These are phyloP conservation scores for Fusarium sp. DNA, from an alignment of 2,329 filamentous ascomycete species.

Conservation along the genomic window DNA sequence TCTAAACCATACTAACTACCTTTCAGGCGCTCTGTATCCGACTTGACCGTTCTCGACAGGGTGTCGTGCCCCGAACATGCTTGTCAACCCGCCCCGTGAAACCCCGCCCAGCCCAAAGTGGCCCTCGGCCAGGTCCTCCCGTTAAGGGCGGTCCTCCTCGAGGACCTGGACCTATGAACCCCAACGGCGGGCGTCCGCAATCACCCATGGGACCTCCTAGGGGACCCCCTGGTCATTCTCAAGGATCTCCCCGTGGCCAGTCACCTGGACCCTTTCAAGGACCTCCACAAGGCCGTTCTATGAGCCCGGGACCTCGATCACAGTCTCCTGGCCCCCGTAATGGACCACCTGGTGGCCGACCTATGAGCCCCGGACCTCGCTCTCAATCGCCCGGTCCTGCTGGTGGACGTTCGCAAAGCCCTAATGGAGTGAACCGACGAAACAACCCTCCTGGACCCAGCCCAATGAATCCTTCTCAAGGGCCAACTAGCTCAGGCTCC, in stretches of 20 bases:
- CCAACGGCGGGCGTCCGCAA: slow-evolving; percentile 48
- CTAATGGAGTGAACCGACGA: slow-evolving; percentile 55
- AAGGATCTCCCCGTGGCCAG: slow-evolving; percentile 47
- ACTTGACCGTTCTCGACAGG: slow-evolving; percentile 90
- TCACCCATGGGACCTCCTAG: slow-evolving; percentile 52
- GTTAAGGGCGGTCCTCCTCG: slow-evolving; percentile 54
- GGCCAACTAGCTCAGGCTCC: slow-evolving; percentile 55
- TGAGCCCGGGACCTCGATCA: slow-evolving; percentile 54
- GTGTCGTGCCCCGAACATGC: slow-evolving; percentile 93
- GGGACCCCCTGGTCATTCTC: slow-evolving; percentile 49
- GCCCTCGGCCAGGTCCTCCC: slow-evolving; percentile 63
- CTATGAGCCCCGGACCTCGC: slow-evolving; percentile 54
- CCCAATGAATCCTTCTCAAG: slow-evolving; percentile 58
- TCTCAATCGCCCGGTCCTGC: slow-evolving; percentile 60
- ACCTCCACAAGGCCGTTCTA: slow-evolving; percentile 46
- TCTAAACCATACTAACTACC: slow-evolving; percentile 47
- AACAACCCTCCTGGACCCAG: slow-evolving; percentile 59
- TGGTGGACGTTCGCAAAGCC: slow-evolving; percentile 50
- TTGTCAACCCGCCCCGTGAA: slow-evolving; percentile 92
- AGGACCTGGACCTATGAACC: slow-evolving; percentile 42
- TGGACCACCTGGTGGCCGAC: slow-evolving; percentile 47
- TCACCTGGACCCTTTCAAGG: slow-evolving; percentile 41
- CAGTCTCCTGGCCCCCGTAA: slow-evolving; percentile 41
- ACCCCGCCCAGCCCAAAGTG: slow-evolving; percentile 71
- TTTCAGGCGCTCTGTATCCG: slow-evolving; percentile 85